phyloP scores from a whole-genome alignment of 495 filamentous ascomycete genomes.

The Lentithecium fluviatile region DNA sequence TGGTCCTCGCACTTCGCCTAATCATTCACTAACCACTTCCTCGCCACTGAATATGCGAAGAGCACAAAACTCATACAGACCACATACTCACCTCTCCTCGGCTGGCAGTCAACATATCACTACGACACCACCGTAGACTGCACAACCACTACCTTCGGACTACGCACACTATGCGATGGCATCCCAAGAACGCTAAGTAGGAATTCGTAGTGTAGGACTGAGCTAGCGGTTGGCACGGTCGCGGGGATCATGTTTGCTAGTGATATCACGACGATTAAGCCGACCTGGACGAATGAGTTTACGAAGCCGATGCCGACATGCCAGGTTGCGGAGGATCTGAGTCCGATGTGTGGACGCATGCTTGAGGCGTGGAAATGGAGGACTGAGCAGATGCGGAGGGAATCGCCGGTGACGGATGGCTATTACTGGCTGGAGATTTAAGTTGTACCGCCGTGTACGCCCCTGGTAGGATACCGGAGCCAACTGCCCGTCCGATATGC shows the following conservation, averaged over 20 bases:
- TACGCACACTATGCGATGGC: no score
- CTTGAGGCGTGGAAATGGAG: not conserved
- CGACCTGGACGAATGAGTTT: not conserved
- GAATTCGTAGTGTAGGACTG: not conserved
- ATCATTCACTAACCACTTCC: not conserved
- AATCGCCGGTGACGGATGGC: not conserved
- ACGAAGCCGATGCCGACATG: not conserved
- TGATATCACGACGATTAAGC: not conserved
- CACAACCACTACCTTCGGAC: no score
- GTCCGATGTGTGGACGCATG: not conserved
- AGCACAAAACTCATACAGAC: not conserved
- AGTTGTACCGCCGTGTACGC: not conserved
- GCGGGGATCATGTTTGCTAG: not conserved
- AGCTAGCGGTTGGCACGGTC: slow-evolving; percentile 37
- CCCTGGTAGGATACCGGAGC: no score
- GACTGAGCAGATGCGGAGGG: not conserved
- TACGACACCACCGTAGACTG: no score
- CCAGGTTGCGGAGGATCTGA: not conserved
- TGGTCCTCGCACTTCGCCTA: not conserved
- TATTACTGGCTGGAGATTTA: not conserved
- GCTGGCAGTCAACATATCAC: not conserved
- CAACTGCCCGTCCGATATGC: no score
- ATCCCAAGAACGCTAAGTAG: not conserved
- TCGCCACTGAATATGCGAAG: not conserved
- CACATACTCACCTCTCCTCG: not conserved